Conservation (phyloP, 306 rosid genomes). For the Vigna hirtella region DNA sequence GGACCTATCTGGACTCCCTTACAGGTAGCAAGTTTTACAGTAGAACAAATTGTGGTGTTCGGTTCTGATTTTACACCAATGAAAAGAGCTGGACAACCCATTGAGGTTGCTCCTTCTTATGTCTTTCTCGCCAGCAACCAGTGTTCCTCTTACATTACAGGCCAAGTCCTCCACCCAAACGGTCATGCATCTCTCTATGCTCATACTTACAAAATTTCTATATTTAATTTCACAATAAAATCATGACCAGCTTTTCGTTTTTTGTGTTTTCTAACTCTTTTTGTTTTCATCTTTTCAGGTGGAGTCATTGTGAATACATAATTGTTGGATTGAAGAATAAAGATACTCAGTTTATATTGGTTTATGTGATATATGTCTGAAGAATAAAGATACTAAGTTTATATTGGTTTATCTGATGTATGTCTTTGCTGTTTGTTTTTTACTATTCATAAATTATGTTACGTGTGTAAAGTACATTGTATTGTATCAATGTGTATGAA, state of each 20-base stretch:
- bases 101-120: slow-evolving; percentile 76
- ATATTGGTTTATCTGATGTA: neutral
- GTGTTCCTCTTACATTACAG: slow-evolving; percentile 73
- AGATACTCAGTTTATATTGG: neutral
- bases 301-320: slow-evolving; percentile 60
- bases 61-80: slow-evolving; percentile 59
- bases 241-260: neutral
- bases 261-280: slow-evolving; percentile 10
- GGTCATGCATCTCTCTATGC: slow-evolving; percentile 42
- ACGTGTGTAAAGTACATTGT: too few species aligned
- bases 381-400: neutral
- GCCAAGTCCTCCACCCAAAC: slow-evolving; percentile 89
- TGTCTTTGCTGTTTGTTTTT: too few species aligned
- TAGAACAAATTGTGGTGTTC: slow-evolving; percentile 46
- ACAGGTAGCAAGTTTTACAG: slow-evolving; percentile 53
- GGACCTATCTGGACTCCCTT: slow-evolving; percentile 91
- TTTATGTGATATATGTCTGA: neutral
- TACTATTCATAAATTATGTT: too few species aligned
- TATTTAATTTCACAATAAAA: neutral
- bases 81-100: slow-evolving; percentile 84
- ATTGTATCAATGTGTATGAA: too few species aligned
- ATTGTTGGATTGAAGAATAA: neutral
- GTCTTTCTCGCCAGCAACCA: slow-evolving; percentile 75
- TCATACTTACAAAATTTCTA: too few species aligned
- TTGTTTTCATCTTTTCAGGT: slow-evolving; percentile 52